Conservation (phyloP, 2,329 filamentous ascomycete species). For the Colletotrichum sansevieriae region DNA sequence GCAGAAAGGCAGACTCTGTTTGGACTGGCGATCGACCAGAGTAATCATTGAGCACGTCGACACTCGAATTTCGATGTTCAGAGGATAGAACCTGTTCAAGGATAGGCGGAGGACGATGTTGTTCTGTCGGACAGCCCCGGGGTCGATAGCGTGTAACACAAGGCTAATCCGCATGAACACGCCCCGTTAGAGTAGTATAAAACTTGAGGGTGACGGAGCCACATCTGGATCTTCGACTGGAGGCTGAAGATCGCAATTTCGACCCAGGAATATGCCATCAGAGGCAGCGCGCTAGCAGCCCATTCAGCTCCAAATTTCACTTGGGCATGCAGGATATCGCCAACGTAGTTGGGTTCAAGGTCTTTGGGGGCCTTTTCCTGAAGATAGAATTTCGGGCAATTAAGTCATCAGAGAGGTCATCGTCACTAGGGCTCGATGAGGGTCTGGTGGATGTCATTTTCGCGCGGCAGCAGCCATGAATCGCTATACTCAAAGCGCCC, state of each 20-base stretch:
- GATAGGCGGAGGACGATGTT: constrained; percentile 17
- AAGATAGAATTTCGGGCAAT: constrained; percentile 36
- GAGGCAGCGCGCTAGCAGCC: constrained; percentile 35
- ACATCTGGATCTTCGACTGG: constrained; percentile 38
- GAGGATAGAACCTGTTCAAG: constrained; percentile 24
- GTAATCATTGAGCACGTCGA: constrained; percentile 7
- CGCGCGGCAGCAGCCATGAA: constrained; percentile 15
- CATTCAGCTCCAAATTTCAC: constrained; percentile 11
- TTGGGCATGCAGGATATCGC: constrained; percentile 30
- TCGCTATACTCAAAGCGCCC: not conserved
- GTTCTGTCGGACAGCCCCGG: not conserved
- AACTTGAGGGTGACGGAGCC: constrained; percentile 23
- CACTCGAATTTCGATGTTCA: constrained; percentile 33
- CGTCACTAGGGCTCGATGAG: constrained; percentile 17
- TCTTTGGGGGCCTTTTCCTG: constrained; percentile 22
- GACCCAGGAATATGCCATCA: constrained; percentile 37
- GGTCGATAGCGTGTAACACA: constrained; percentile 18
- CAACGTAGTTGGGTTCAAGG: constrained; percentile 32
- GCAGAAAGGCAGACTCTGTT: constrained; percentile 2
- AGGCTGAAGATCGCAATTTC: constrained; percentile 39
- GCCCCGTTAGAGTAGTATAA: not conserved
- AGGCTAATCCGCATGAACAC: constrained; percentile 34
- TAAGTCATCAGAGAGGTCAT: constrained; percentile 32
- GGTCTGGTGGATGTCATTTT: constrained; percentile 26
- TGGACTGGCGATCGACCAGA: constrained; percentile 20